Percentiles rank a stretch among this genome's conserved stretches.
Evolutionary conservation across 108 stramenopile genomes (phyloP).

Genomic region (Fragilaria radians): DNA sequence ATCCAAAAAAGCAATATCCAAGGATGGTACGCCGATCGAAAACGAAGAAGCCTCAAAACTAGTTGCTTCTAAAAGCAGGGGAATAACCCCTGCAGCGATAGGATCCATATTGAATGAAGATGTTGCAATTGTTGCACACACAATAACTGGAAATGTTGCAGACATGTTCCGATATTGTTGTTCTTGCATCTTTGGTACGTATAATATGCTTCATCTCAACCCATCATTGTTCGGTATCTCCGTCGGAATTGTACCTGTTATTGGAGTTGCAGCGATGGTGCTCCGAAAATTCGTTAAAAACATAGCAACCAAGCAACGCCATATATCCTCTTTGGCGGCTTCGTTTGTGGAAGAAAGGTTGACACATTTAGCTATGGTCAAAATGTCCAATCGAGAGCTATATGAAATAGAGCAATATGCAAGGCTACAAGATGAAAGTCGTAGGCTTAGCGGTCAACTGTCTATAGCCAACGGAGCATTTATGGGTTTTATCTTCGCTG

Average conservation of each 20-base stretch:
- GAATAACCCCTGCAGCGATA: conserved; percentile 63
- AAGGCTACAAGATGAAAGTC: conserved; percentile 44
- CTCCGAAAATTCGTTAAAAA: conserved; percentile 65
- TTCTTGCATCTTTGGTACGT: conserved; percentile 64
- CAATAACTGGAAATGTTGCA: conserved; percentile 62
- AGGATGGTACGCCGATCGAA: conserved; percentile 3
- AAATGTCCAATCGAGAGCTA: conserved; percentile 57
- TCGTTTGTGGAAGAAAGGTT: conserved; percentile 75
- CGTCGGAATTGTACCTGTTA: conserved; percentile 58
- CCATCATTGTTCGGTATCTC: conserved; percentile 65
- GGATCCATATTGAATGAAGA: conserved; percentile 65
- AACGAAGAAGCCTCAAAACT: conserved; percentile 1
- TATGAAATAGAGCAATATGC: conserved; percentile 62
- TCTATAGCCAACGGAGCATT: conserved; percentile 62
- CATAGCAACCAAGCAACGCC: conserved; percentile 44
- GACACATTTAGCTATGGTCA: conserved; percentile 58
- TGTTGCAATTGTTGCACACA: conserved; percentile 51
- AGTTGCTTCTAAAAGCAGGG: not conserved
- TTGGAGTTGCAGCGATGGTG: conserved; percentile 64
- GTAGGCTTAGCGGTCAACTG: conserved; percentile 39
- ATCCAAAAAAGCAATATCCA: not conserved
- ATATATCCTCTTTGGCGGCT: conserved; percentile 46
- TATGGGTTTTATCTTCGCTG: conserved; percentile 82
- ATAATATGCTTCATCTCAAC: conserved; percentile 74
- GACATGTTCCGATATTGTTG: conserved; percentile 62